Conservation (phyloP, 129 eudicot species). For the Escallonia rubra region DNA sequence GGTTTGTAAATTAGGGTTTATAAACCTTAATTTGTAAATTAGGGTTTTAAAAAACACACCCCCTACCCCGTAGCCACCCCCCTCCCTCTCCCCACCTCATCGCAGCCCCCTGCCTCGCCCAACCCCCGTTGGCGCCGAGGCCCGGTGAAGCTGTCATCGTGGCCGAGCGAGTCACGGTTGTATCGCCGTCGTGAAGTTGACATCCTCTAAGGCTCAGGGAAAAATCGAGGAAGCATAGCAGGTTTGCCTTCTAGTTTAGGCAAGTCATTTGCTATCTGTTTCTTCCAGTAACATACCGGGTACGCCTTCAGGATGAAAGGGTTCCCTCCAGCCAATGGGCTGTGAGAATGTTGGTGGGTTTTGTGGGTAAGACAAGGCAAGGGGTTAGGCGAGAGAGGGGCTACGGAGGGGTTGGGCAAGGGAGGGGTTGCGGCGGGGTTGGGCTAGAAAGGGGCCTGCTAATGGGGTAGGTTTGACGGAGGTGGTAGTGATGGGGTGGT, state of each 20-base stretch:
- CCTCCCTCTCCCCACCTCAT: too few relatives aligned
- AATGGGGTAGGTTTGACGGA: too few relatives aligned
- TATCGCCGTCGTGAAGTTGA: conserved; percentile 47
- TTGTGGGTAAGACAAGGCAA: conserved; percentile 20
- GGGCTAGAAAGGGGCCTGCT: too few relatives aligned
- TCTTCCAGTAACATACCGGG: conserved; percentile 68
- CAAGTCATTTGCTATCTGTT: conserved; percentile 52
- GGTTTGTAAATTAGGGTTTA: too few relatives aligned
- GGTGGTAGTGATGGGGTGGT: too few relatives aligned
- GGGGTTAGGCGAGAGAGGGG: too few relatives aligned
- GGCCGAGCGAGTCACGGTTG: conserved; percentile 82
- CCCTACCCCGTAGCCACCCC: too few relatives aligned
- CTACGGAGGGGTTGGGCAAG: background rate
- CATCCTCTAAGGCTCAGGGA: conserved; percentile 45
- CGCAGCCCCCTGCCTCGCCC: too few relatives aligned
- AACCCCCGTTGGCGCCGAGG: too few relatives aligned
- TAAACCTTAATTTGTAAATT: too few relatives aligned
- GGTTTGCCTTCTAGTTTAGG: conserved; percentile 60
- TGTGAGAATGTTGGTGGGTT: conserved; percentile 36
- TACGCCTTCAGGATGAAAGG: conserved; percentile 63
- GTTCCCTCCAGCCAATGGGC: conserved; percentile 21
- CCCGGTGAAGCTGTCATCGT: conserved; percentile 42
- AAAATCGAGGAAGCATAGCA: conserved; percentile 71
- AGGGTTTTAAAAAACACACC: too few relatives aligned
- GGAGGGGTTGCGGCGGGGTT: background rate